These are phyloP conservation scores for Suaeda aralocaspica DNA, from an alignment of 148 eudicot genomes.

Conservation along the genomic window DNA sequence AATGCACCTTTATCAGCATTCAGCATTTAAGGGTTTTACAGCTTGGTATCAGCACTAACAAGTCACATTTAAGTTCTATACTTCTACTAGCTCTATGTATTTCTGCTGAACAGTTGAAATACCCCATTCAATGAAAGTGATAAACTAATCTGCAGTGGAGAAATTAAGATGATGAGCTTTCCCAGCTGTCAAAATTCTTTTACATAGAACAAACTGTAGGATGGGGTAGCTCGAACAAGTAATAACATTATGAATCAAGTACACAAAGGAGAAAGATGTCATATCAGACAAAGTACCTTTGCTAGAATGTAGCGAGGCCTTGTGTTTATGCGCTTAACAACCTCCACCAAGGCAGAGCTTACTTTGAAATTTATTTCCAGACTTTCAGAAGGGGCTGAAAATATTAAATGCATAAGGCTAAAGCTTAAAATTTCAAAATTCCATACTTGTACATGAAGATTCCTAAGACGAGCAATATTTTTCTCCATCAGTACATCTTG, in stretches of 20 bases:
- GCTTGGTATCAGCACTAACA: no score
- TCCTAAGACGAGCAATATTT: no score
- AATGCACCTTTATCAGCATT: not conserved
- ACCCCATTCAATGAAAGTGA: not conserved
- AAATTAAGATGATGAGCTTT: not conserved
- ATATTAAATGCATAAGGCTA: not conserved
- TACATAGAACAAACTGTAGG: not conserved
- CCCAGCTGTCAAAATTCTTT: not conserved
- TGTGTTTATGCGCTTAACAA: constrained; percentile 69
- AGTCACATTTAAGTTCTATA: no score
- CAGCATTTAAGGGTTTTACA: not conserved
- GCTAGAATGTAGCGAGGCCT: constrained; percentile 94
- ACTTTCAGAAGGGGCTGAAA: constrained; percentile 84
- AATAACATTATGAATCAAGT: not conserved
- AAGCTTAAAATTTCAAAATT: not conserved
- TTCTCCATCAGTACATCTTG: no score
- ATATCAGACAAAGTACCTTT: constrained; percentile 50
- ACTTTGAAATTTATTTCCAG: constrained; percentile 91
- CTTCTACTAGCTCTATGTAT: no score
- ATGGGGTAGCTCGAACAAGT: not conserved
- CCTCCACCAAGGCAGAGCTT: constrained; percentile 97
- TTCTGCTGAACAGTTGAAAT: no score
- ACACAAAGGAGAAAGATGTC: not conserved
- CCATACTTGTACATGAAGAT: no score
- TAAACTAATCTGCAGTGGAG: not conserved